Evolutionary conservation across 2,329 filamentous ascomycete genomes (phyloP).

Genomic region (Leptodontidium sp.): DNA sequence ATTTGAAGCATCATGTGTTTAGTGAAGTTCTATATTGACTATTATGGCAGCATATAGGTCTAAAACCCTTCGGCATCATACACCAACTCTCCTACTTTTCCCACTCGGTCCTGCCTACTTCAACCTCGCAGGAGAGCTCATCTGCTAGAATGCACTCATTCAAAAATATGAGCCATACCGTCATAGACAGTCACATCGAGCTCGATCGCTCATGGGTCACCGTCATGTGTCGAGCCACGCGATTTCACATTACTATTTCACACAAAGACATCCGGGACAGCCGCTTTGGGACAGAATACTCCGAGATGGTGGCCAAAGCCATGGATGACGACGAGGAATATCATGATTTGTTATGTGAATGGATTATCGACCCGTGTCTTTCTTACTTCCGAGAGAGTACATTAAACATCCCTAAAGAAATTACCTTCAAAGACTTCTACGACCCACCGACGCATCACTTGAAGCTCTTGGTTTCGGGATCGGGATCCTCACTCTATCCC

Average conservation of each 20-base stretch:
- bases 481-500: slow-evolving; percentile 24
- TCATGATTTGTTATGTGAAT: slow-evolving; percentile 26
- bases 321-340: slow-evolving; percentile 27
- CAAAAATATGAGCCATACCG: slow-evolving; percentile 18
- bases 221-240: slow-evolving; percentile 25
- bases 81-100: background rate
- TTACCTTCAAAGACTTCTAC: slow-evolving; percentile 30
- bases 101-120: slow-evolving; percentile 9
- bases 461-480: slow-evolving; percentile 27
- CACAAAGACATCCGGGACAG: slow-evolving; percentile 23
- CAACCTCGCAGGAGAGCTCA: slow-evolving; percentile 16
- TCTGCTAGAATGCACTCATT: slow-evolving; percentile 23
- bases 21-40: slow-evolving; percentile 13
- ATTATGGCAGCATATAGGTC: slow-evolving; percentile 11
- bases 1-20: background rate
- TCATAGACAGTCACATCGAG: slow-evolving; percentile 24
- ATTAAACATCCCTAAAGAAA: slow-evolving; percentile 27
- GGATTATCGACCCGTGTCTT: slow-evolving; percentile 31
- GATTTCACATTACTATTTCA: slow-evolving; percentile 27
- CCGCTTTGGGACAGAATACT: slow-evolving; percentile 26
- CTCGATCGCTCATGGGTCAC: slow-evolving; percentile 22
- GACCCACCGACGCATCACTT: slow-evolving; percentile 30
- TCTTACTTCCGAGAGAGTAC: slow-evolving; percentile 31
- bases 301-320: slow-evolving; percentile 24
- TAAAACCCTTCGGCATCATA: no score